phyloP scores from a whole-genome alignment of 169 alveolate species.

The Theileria parva region DNA sequence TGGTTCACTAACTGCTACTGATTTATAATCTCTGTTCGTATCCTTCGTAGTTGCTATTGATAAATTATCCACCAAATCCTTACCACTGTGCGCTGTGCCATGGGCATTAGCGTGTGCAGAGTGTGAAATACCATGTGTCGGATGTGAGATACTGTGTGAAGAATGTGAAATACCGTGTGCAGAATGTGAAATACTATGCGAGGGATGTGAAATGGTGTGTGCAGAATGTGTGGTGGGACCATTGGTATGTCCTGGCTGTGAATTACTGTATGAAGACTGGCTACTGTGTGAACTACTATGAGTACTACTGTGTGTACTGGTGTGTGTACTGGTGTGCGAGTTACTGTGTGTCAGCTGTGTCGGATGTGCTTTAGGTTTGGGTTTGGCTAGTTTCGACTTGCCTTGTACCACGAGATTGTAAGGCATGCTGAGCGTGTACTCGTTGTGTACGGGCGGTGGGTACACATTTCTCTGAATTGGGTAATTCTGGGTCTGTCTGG shows the following conservation, averaged over 20 bases:
- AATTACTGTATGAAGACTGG: too few species aligned
- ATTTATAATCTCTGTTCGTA: conserved; percentile 15
- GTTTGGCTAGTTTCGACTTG: neutral
- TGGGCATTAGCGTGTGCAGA: too few species aligned
- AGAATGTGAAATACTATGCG: neutral
- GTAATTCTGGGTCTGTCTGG: conserved; percentile 17
- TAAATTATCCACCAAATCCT: neutral
- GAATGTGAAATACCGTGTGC: too few species aligned
- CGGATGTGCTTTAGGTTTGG: neutral
- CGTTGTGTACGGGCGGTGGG: conserved; percentile 3
- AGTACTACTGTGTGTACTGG: neutral
- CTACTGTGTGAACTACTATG: too few species aligned
- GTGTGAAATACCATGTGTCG: conserved; percentile 8
- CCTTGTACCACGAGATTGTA: conserved; percentile 19
- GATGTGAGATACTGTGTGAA: too few species aligned
- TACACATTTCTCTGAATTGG: conserved; percentile 29
- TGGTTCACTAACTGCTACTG: neutral
- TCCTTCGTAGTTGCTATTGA: conserved; percentile 14
- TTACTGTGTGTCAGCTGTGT: neutral
- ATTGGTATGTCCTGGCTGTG: too few species aligned
- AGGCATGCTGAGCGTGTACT: conserved; percentile 16
- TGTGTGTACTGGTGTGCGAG: neutral
- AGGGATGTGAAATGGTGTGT: neutral
- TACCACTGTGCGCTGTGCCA: neutral
- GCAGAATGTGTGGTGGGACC: too few species aligned